These are phyloP conservation scores for Xylaria intraflava DNA, from an alignment of 495 filamentous ascomycete genomes.

Conservation along the genomic window DNA sequence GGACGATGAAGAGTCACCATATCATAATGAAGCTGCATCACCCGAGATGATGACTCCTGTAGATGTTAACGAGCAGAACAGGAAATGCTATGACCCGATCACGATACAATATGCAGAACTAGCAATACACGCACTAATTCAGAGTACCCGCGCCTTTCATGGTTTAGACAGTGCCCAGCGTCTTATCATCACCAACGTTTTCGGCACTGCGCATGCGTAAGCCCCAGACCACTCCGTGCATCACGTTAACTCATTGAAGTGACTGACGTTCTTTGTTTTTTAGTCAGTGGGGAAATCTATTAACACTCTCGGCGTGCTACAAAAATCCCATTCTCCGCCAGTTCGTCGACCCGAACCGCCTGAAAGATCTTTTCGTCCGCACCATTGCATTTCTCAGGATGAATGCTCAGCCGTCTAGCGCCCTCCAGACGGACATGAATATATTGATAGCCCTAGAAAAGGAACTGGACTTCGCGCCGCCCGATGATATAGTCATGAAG, in stretches of 20 bases:
- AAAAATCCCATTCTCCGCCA: conserved; percentile 47
- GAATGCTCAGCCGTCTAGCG: conserved; percentile 58
- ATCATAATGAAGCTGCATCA: conserved; percentile 19
- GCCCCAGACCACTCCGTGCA: conserved; percentile 28
- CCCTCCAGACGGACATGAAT: conserved; percentile 56
- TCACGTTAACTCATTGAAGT: not conserved
- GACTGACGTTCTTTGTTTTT: too few relatives aligned
- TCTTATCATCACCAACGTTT: conserved; percentile 85
- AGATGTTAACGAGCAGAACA: conserved; percentile 13
- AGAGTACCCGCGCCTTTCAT: conserved; percentile 83
- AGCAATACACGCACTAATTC: conserved; percentile 67
- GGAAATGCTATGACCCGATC: conserved; percentile 38
- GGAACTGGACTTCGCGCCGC: conserved; percentile 36
- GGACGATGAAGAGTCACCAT: conserved; percentile 13
- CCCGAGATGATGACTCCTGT: conserved; percentile 23
- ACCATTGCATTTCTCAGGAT: conserved; percentile 66
- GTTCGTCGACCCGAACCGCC: conserved; percentile 42
- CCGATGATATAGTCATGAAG: conserved; percentile 19
- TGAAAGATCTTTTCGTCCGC: conserved; percentile 49
- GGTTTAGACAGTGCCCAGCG: conserved; percentile 49
- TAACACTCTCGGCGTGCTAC: conserved; percentile 77
- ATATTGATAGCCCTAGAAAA: conserved; percentile 58
- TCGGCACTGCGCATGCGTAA: conserved; percentile 96
- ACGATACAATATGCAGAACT: conserved; percentile 47
- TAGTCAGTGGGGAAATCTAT: conserved; percentile 95